Percentiles rank a stretch among this genome's conserved stretches.
Conservation (phyloP, 2,329 filamentous ascomycete species). For the Diaporthe vexans region DNA sequence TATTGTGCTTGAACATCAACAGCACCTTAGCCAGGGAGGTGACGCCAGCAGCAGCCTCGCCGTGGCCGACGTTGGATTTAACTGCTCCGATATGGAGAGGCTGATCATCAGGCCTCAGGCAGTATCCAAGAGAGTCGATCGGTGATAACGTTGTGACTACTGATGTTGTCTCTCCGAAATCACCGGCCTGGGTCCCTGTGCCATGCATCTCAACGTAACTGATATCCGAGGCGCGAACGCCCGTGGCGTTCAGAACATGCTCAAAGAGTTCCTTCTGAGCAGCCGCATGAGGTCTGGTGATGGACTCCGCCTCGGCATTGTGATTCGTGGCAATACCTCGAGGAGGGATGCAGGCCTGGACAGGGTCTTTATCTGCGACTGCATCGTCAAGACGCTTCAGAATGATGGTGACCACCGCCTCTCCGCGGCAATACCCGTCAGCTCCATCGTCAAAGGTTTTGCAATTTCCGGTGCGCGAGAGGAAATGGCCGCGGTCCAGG, state of each 20-base stretch:
- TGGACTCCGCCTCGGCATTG: conserved; percentile 24
- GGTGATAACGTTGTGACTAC: conserved; percentile 55
- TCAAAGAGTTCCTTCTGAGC: conserved; percentile 64
- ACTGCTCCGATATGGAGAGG: conserved; percentile 59
- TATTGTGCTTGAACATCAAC: conserved; percentile 61
- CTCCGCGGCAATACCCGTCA: conserved; percentile 67
- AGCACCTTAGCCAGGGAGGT: conserved; percentile 62
- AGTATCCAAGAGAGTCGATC: conserved; percentile 52
- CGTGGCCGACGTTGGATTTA: conserved; percentile 65
- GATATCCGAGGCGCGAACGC: conserved; percentile 67
- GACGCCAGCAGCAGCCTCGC: conserved; percentile 59
- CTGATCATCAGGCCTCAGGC: conserved; percentile 39
- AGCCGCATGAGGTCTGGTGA: conserved; percentile 53
- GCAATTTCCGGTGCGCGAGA: conserved; percentile 59
- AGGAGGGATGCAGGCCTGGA: conserved; percentile 14
- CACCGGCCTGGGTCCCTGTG: conserved; percentile 79
- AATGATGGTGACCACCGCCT: conserved; percentile 60
- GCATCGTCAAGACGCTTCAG: conserved; percentile 64
- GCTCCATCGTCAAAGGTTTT: conserved; percentile 68
- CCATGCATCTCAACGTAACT: conserved; percentile 79
- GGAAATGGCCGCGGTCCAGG: conserved; percentile 74
- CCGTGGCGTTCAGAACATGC: conserved; percentile 55
- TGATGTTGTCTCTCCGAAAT: conserved; percentile 74
- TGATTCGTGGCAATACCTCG: conserved; percentile 12
- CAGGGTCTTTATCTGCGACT: conserved; percentile 54